Base-by-base conservation (phyloP, 225 moss, liverwort and hornwort species). In the Bryoerythrophyllum caledonicum region DNA sequence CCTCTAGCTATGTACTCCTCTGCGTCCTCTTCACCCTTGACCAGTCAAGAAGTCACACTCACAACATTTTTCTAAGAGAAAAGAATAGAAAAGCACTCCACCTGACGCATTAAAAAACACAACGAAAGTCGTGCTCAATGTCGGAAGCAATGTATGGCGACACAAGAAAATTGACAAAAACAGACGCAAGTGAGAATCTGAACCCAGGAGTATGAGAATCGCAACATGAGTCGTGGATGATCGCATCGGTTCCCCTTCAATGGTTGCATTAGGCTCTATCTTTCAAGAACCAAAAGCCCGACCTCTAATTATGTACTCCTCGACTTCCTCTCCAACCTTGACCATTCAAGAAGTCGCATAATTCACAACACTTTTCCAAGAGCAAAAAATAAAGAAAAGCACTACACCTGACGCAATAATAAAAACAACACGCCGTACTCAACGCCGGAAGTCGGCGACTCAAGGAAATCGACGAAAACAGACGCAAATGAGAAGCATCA, bases 391-490 rank as follows among this genome's bases (percentile, higher is more conserved):
- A 32, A 51, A 5, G 4, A 32, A 16, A 4, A 11, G 66, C 58
- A 53, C 49, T 14, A 52, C 74, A 83, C 65, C 73, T 80, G 83
- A 83, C 68, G 69, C 76, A 83, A 80, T 56, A 28, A 7, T 13
- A 6, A 54, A 66, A 38, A 16, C 61, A 67, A 51, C 52, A 49
- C 3, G 40, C 54, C 8, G 38, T 17, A 56, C 28, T 66, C 28
- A 56, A 24, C 61, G 63, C 1, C 38, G 10, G 40, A 62, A 76
- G n/a, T n/a, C n/a, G n/a, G 67, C 68, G 15, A 44, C n/a, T n/a
- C 5, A 32, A 32, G 65, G 28, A 27, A 35, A 53, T 23, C 27
- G 43, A 52, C 19, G 10, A 17, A 54, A 61, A 5, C 20, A 37
- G 65, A 74, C 74, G 60, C 65, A 38, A 30, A 60, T 30, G 60